Conservation (phyloP, 1,284 basidiomycete species). For the Cutaneotrichosporon dermatis region DNA sequence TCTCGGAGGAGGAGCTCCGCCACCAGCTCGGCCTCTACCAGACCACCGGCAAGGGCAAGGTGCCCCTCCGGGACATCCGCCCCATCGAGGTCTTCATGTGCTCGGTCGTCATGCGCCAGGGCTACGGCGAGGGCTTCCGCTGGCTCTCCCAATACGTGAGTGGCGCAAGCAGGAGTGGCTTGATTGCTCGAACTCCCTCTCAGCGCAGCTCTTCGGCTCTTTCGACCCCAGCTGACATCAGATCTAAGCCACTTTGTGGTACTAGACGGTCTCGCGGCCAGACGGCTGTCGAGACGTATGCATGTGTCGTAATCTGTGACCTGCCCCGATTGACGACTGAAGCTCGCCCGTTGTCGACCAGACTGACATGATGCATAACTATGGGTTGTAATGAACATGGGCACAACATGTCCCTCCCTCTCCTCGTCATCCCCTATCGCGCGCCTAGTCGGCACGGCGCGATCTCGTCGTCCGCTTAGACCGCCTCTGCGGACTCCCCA, state of each 20-base stretch:
- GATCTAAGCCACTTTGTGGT: constrained; percentile 5
- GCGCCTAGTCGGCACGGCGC: constrained; percentile 8
- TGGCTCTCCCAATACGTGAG: constrained; percentile 96
- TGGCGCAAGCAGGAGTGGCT: constrained; percentile 4
- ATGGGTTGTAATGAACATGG: neutral
- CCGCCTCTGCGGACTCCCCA: neutral
- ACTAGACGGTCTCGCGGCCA: constrained; percentile 1
- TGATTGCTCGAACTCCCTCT: too few relatives aligned
- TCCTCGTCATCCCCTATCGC: neutral
- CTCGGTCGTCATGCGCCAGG: constrained; percentile 97
- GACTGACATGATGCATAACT: neutral
- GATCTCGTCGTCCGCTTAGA: constrained; percentile 15
- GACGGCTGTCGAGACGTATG: constrained; percentile 6
- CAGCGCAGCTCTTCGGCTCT: too few relatives aligned
- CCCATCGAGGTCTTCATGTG: constrained; percentile 99
- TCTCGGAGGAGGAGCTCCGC: constrained; percentile 95
- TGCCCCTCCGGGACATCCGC: constrained; percentile 91
- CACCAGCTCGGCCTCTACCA: constrained; percentile 94
- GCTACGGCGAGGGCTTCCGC: constrained; percentile 98
- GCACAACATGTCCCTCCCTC: neutral
- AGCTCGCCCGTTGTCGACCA: too few relatives aligned
- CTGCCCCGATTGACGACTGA: neutral
- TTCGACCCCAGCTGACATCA: neutral
- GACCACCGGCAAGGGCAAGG: constrained; percentile 99
- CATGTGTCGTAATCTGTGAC: constrained; percentile 4